phyloP scores from a whole-genome alignment of 768 basidiomycete genomes.

The Tylopilus cervinicoccineus region DNA sequence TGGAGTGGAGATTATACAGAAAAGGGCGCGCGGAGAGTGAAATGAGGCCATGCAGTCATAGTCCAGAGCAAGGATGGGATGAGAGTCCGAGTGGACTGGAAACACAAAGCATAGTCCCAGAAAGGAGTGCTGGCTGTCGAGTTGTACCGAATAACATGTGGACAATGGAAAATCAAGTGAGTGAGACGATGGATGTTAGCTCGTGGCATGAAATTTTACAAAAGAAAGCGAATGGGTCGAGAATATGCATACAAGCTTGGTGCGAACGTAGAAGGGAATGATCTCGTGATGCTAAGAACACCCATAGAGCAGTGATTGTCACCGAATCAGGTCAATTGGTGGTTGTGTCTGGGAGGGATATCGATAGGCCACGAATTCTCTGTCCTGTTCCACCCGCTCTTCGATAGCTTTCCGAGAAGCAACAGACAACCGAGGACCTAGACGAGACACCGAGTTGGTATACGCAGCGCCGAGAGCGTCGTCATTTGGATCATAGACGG shows the following conservation, averaged over 20 bases:
- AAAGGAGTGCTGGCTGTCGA: constrained; percentile 21
- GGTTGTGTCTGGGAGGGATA: constrained; percentile 75
- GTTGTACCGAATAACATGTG: constrained; percentile 15
- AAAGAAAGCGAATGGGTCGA: constrained; percentile 8
- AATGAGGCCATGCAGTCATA: constrained; percentile 21
- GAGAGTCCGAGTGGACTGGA: constrained; percentile 5
- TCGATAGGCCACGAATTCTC: constrained; percentile 81
- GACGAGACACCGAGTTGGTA: constrained; percentile 46
- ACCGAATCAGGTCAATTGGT: constrained; percentile 57
- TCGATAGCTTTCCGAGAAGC: constrained; percentile 70
- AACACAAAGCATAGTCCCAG: constrained; percentile 23
- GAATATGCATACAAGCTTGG: constrained; percentile 6
- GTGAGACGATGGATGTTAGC: constrained; percentile 19
- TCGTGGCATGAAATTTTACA: constrained; percentile 18
- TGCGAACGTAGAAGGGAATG: constrained; percentile 2
- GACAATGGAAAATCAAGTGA: constrained; percentile 14
- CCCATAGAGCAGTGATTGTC: constrained; percentile 8
- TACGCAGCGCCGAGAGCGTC: constrained; percentile 43
- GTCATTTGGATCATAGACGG: constrained; percentile 47
- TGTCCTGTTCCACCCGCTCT: constrained; percentile 78
- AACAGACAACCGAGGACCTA: constrained; percentile 55
- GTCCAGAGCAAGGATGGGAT: constrained; percentile 26
- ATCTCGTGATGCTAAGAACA: constrained; percentile 4
- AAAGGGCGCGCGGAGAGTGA: constrained; percentile 6
- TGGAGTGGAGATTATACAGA: constrained; percentile 12